Evolutionary conservation across 2,329 filamentous ascomycete genomes (phyloP).

Genomic region (Talaromyces sp.): DNA sequence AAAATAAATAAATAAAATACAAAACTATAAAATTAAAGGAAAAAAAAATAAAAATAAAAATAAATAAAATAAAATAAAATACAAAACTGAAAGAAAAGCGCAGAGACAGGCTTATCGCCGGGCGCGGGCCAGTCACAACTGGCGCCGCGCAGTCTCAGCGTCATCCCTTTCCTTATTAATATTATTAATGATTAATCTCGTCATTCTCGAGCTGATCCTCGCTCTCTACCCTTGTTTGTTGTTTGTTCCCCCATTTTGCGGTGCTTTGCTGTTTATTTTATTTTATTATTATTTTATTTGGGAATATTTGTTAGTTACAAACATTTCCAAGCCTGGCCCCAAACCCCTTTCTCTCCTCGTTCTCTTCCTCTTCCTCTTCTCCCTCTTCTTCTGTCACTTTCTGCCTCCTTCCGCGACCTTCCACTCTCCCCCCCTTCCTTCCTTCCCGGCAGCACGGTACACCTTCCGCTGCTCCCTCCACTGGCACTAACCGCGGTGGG

Average conservation of each 20-base stretch:
- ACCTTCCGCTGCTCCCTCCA: not conserved
- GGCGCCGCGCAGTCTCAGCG: not conserved
- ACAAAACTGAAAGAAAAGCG: too few species aligned
- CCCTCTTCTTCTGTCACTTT: not conserved
- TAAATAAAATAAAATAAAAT: not conserved
- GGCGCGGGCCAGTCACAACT: not conserved
- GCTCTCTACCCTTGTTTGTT: not conserved
- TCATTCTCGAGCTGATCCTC: not conserved
- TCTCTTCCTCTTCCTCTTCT: not conserved
- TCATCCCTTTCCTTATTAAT: not conserved
- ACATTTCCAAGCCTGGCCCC: not conserved
- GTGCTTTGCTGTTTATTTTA: too few species aligned
- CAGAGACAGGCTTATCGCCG: too few species aligned
- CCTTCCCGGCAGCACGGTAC: not conserved
- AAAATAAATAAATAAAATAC: too few species aligned
- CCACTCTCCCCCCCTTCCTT: not conserved
- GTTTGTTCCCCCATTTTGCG: not conserved
- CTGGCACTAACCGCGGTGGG: not conserved
- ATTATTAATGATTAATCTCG: not conserved
- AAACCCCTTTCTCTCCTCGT: not conserved
- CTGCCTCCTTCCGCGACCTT: not conserved
- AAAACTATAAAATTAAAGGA: not conserved
- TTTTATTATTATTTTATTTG: not conserved
- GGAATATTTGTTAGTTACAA: not conserved
- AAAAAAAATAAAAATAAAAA: not conserved